These are phyloP conservation scores for Bothriochloa decipiens DNA, from an alignment of 176 grass and related monocot genomes.

Conservation along the genomic window DNA sequence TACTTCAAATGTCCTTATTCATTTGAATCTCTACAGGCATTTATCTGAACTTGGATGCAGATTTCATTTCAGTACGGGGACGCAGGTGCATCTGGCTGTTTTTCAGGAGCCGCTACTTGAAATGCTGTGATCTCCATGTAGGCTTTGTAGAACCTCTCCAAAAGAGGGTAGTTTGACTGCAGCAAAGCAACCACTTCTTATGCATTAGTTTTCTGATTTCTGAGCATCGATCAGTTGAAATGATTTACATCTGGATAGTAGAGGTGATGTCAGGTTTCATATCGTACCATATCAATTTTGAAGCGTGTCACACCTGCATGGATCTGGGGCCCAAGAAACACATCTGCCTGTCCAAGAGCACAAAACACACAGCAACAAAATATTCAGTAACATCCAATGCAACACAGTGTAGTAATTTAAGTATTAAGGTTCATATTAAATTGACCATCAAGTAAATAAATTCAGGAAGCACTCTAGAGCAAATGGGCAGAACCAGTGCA, in stretches of 20 bases:
- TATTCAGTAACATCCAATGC: neutral
- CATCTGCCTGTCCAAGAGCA: constrained; percentile 60
- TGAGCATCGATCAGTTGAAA: neutral
- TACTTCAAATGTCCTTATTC: neutral
- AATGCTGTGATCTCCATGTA: constrained; percentile 65
- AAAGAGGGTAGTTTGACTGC: constrained; percentile 66
- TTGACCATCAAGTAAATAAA: constrained; percentile 7
- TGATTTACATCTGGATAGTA: neutral
- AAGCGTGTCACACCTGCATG: constrained; percentile 63
- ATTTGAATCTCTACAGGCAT: neutral
- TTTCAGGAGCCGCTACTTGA: constrained; percentile 57
- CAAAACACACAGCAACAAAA: constrained; percentile 11
- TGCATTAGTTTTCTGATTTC: neutral
- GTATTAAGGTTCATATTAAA: neutral
- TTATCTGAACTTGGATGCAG: neutral
- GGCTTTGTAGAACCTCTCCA: constrained; percentile 58
- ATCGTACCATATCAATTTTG: constrained; percentile 71
- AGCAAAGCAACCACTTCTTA: neutral
- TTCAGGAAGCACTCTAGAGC: neutral
- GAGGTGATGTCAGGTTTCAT: neutral
- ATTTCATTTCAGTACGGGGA: neutral
- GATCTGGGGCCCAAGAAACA: constrained; percentile 77
- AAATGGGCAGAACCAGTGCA: neutral
- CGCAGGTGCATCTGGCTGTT: constrained; percentile 56
- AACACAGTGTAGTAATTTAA: neutral